A percentile compares a stretch with the other conserved stretches of the same genome.
Conservation (phyloP, 1,284 basidiomycete genomes). For the Anthracocystis panici-leucophaei region DNA sequence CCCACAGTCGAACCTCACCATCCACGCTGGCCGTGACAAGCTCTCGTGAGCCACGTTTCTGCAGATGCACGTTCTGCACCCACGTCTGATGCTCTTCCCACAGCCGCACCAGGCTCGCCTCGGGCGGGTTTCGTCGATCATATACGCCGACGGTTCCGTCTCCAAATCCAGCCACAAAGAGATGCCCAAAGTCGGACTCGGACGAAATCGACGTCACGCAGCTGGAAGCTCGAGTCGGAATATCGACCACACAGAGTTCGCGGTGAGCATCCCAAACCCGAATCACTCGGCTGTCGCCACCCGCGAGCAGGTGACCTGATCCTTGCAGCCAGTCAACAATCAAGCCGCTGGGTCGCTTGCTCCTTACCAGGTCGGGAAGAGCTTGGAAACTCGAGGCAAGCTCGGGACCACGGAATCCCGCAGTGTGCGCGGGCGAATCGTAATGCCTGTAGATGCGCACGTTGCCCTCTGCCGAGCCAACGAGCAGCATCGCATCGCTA, state of each 20-base stretch:
- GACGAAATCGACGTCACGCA: slow-evolving; percentile 87
- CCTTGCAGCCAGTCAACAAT: slow-evolving; percentile 94
- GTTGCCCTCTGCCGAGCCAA: slow-evolving; percentile 88
- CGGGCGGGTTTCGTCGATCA: slow-evolving; percentile 87
- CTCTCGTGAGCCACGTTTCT: slow-evolving; percentile 79
- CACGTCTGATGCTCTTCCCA: slow-evolving; percentile 85
- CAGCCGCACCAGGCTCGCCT: slow-evolving; percentile 84
- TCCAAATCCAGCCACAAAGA: slow-evolving; percentile 90
- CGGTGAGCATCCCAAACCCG: slow-evolving; percentile 95
- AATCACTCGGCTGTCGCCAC: slow-evolving; percentile 89
- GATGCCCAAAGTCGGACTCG: slow-evolving; percentile 81
- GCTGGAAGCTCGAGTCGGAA: slow-evolving; percentile 89
- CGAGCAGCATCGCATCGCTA: slow-evolving; percentile 88
- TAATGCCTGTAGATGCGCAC: slow-evolving; percentile 93
- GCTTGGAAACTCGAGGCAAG: slow-evolving; percentile 95
- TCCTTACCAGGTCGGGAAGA: slow-evolving; percentile 80
- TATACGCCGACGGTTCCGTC: slow-evolving; percentile 92
- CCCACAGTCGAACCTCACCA: slow-evolving; percentile 93
- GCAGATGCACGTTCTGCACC: slow-evolving; percentile 91
- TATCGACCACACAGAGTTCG: slow-evolving; percentile 83
- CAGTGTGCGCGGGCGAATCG: slow-evolving; percentile 64
- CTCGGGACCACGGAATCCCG: slow-evolving; percentile 73
- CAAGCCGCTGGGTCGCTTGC: slow-evolving; percentile 82
- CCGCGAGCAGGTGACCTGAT: slow-evolving; percentile 84
- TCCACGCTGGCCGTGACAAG: slow-evolving; percentile 92